phyloP scores from a whole-genome alignment of 202 grass and related monocot genomes.

The Panicum hallii region DNA sequence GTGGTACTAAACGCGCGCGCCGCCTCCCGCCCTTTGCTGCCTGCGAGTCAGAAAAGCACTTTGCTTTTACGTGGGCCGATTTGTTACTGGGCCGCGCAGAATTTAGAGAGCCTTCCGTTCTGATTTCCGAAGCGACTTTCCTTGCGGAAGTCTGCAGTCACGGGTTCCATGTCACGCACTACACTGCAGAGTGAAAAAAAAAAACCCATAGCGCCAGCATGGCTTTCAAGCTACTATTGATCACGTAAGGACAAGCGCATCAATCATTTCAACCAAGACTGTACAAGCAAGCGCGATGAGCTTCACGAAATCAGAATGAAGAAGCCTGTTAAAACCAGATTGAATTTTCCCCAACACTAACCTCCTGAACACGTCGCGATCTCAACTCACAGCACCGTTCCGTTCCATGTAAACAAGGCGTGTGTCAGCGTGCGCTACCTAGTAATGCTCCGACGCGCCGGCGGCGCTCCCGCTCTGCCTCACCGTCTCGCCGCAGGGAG shows the following conservation, averaged over 20 bases:
- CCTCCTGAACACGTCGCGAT: slow-evolving; percentile 13
- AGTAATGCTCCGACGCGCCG: slow-evolving; percentile 15
- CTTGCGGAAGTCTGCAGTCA: no score
- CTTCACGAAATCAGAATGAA: not conserved
- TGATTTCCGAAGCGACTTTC: not conserved
- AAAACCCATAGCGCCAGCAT: not conserved
- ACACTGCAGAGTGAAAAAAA: no score
- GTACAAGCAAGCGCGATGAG: slow-evolving; percentile 6
- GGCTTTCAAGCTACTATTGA: not conserved
- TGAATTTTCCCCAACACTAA: not conserved
- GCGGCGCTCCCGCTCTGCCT: slow-evolving; percentile 6
- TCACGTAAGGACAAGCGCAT: not conserved
- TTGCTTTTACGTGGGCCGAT: not conserved
- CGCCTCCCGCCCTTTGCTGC: no score
- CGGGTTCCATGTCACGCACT: no score
- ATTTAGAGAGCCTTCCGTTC: not conserved
- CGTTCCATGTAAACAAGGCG: not conserved
- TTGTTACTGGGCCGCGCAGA: not conserved
- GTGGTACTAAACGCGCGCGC: slow-evolving; percentile 14
- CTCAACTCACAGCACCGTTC: not conserved
- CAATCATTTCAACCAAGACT: not conserved
- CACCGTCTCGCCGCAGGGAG: not conserved
- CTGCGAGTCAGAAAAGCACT: not conserved
- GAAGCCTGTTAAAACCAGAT: not conserved
- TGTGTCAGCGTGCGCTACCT: slow-evolving; percentile 25